Base-by-base conservation (phyloP, 495 filamentous ascomycete species). In the Aspergillus nidulans region DNA sequence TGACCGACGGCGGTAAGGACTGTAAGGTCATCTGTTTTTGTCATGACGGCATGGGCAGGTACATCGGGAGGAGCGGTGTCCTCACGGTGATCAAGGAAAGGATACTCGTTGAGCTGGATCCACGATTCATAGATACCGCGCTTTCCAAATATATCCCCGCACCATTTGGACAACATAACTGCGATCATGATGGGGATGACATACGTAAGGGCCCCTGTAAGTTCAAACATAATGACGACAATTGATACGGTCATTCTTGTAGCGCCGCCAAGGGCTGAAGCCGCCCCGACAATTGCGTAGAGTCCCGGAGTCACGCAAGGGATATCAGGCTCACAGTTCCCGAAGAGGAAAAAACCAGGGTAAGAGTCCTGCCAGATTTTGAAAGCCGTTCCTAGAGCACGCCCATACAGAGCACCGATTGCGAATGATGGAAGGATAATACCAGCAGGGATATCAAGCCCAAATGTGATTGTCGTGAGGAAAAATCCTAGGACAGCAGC, bases 131-230 rank as follows among this genome's bases (percentile, higher is more conserved):
- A 98, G 69, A 98, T 98, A 25, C 95, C 94, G 16, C 88, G 84
- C 46, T 89, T 90, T 16, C 89, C 89, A 69, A 98, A 95, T 24
- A 92, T 94, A 69, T 98, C 94, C 63, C 94, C 94, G 19, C 96
- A 91, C 94, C 94, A 98, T 71, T 98, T 98, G 56, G 87, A 89
- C 20, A 97, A 73, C 92, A 98, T 96, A 56, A 98, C 94, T n/a
- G 95, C 91, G 55, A 98, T 88, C 94, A 98, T 98, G 66, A 98
- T 97, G 18, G 94, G 94, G 10, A 98, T 85, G 28, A 98, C 94
- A 67, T 98, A 97, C 0, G 92, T 95, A 13, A 98, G 76, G 0
- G 94, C 95, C 23, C 94, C 94, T 0, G 94, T 98, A 24, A 98
- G 84, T 72, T 98, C 94, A 60, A 97, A 98, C 90, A 96, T 97